Evolutionary conservation across 331 rosid genomes (phyloP), one percentile per base, ranked within the genome.

Genomic region (Cydonia oblonga): DNA sequence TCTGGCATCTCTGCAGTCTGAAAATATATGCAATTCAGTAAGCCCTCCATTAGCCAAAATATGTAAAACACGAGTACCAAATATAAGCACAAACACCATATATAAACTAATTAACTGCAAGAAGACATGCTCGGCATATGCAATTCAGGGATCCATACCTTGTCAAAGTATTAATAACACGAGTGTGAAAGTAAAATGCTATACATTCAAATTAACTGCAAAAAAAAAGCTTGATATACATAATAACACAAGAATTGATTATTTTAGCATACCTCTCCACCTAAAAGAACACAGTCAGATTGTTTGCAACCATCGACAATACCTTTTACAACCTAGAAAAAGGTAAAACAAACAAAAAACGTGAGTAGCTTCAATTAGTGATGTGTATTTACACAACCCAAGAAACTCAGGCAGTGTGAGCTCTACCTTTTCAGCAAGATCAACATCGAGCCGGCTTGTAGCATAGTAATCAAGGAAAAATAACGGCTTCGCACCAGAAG

Each of bases 1-100:
- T 83, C 95, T 11, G 97, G 98, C 98, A 93, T 93, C 83, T 93
- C 98, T 51, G 97, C 97, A 23, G 96, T 93, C 98, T 91, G 81
- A 71, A 83, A 75, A 75, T 52, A 75, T 51, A 66, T 9, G 57
- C 35, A 75, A 72, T 70, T 62, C 62, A 78, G n/a, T 32, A 3
- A 70, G 42, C 22, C 61, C 38, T 53, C 49, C 26, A 26, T 26
- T 33, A 81, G 42, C 29, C 29, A 20, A 75, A 49, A 20, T 68
- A 20, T 1, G 24, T 58, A 23, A 4, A 35, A 19, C 62, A 51
- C 12, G 18, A 2, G 33, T 49, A 22, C 30, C 3, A 16, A 63
- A 64, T 7, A 53, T 11, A 64, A 52, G 33, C 25, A 14, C 46
- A 28, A 78, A 30, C 24, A 71, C 32, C 2, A 9, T 6, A 71